Conservation (phyloP, 1,284 basidiomycete species). For the Cutaneotrichosporon cavernicola region DNA sequence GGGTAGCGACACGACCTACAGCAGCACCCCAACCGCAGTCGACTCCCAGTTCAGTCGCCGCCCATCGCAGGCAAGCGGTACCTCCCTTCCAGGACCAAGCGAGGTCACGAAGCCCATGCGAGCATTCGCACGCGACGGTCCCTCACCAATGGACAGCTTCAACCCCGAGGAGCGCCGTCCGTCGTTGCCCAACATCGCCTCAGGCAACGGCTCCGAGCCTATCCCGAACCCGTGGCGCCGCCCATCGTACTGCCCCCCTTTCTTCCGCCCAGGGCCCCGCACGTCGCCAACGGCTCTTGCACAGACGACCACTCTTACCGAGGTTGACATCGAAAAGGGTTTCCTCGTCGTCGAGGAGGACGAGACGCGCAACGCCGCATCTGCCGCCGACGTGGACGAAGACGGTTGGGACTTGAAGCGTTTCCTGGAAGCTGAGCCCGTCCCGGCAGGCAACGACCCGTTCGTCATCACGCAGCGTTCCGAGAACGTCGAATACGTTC, state of each 20-base stretch:
- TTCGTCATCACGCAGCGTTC: constrained; percentile 30
- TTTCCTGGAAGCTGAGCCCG: constrained; percentile 38
- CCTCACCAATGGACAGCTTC: background rate
- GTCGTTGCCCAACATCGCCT: constrained; percentile 3
- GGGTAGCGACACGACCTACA: background rate
- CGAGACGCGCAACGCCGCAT: constrained; percentile 16
- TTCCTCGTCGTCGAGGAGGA: background rate
- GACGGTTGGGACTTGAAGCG: constrained; percentile 43
- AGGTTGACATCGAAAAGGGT: constrained; percentile 22
- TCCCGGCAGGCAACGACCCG: constrained; percentile 24
- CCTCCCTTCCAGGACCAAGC: background rate
- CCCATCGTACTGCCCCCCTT: background rate
- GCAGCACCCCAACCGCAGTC: background rate
- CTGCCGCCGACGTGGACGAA: constrained; percentile 37
- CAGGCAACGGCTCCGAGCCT: background rate
- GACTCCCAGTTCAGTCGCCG: background rate
- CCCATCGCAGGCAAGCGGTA: background rate
- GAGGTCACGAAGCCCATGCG: background rate
- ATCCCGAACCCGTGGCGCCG: background rate
- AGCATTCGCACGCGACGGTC: background rate
- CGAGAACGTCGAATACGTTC: constrained; percentile 43
- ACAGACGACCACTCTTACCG: background rate
- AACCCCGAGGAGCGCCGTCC: constrained; percentile 6
- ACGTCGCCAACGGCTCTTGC: background rate
- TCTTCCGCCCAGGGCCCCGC: background rate